Percentiles rank a stretch among this genome's conserved stretches.
Conservation (phyloP, 192 early-diverging fungal species). For the Chytriomyces hyalinus region DNA sequence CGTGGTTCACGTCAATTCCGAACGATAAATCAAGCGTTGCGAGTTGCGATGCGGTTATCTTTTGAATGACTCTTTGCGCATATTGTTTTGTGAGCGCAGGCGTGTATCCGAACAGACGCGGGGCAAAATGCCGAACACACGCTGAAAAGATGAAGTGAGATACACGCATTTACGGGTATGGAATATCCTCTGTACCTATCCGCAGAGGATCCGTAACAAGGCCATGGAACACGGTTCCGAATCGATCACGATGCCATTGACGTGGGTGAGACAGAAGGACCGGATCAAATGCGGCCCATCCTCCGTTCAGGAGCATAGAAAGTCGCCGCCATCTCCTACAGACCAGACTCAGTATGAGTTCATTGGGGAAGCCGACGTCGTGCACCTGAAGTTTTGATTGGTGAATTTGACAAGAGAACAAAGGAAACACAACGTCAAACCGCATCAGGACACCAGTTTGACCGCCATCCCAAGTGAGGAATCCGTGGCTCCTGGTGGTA, state of each 20-base stretch:
- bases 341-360: not conserved
- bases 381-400: too few species aligned
- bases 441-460: too few species aligned
- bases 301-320: not conserved
- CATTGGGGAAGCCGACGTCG: not conserved
- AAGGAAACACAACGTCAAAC: too few species aligned
- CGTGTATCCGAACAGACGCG: not conserved
- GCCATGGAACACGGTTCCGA: not conserved
- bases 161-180: too few species aligned
- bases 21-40: not conserved
- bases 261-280: not conserved
- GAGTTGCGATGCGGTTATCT: not conserved
- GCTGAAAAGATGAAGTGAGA: too few species aligned
- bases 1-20: not conserved
- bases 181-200: too few species aligned
- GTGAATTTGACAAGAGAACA: too few species aligned
- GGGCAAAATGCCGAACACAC: not conserved
- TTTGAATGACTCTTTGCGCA: not conserved
- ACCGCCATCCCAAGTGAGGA: too few species aligned
- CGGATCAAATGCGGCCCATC: slow-evolving; percentile 1
- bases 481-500: not conserved
- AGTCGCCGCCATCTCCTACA: not conserved
- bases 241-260: too few species aligned
- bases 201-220: too few species aligned
- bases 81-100: not conserved